These are phyloP conservation scores for Colletotrichum viniferum DNA, from an alignment of 2,329 filamentous ascomycete genomes.

Conservation along the genomic window DNA sequence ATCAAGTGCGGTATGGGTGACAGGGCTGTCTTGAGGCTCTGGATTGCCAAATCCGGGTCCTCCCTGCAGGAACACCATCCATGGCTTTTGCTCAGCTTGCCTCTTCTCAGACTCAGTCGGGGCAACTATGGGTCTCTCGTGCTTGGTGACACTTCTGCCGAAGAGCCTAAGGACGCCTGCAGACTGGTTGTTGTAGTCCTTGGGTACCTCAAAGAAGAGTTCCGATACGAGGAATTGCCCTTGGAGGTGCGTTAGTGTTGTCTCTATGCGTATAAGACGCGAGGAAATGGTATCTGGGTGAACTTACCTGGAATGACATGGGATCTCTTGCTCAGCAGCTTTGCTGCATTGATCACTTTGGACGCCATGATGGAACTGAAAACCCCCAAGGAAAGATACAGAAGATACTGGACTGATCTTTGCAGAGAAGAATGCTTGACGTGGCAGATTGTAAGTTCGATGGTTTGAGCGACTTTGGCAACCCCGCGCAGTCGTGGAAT, in stretches of 20 bases:
- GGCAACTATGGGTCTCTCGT: slow-evolving; percentile 64
- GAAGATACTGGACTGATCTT: not conserved
- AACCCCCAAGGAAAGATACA: not conserved
- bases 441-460: not conserved
- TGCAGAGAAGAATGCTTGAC: not conserved
- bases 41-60: slow-evolving; percentile 82
- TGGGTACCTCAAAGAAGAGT: slow-evolving; percentile 84
- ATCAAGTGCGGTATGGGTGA: slow-evolving; percentile 74
- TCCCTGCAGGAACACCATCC: slow-evolving; percentile 79
- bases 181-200: slow-evolving; percentile 71
- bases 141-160: slow-evolving; percentile 72
- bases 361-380: slow-evolving; percentile 3
- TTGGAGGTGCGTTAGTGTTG: slow-evolving; percentile 33
- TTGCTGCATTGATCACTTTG: slow-evolving; percentile 37
- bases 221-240: slow-evolving; percentile 80
- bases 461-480: not conserved
- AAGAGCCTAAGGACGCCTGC: slow-evolving; percentile 74
- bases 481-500: slow-evolving; percentile 3
- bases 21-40: slow-evolving; percentile 73
- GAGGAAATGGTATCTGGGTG: not conserved
- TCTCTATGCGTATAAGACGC: not conserved
- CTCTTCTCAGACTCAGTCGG: slow-evolving; percentile 38
- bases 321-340: slow-evolving; percentile 44
- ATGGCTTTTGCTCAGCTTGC: slow-evolving; percentile 51
- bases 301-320: slow-evolving; percentile 40